Evolutionary conservation across 1,284 basidiomycete species (phyloP).

Genomic region (Cryptococcus sp.): DNA sequence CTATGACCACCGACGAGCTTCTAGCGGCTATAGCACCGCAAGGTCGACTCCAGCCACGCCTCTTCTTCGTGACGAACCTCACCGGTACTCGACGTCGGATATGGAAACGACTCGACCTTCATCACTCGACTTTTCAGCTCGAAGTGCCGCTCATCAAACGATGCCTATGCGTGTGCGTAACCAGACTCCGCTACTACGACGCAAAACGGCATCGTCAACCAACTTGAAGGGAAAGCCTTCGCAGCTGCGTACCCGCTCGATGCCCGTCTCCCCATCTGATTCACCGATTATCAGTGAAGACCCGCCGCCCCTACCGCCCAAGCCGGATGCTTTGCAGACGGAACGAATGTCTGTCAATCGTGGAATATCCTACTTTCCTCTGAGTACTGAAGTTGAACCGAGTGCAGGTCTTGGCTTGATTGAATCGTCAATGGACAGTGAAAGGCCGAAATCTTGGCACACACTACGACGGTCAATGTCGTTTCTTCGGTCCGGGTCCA

Average conservation of each 20-base stretch:
- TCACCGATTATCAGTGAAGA: slow-evolving; percentile 4
- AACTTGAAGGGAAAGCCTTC: background rate
- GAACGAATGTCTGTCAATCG: background rate
- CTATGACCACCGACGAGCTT: background rate
- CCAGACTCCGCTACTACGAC: background rate
- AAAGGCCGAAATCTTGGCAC: background rate
- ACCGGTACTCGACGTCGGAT: background rate
- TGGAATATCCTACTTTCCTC: background rate
- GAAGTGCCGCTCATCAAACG: background rate
- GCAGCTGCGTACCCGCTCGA: background rate
- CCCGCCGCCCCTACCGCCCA: background rate
- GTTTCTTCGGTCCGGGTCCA: background rate
- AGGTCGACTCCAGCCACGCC: background rate
- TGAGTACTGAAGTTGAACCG: background rate
- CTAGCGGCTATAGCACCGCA: background rate
- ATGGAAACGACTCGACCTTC: background rate
- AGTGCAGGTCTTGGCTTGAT: background rate
- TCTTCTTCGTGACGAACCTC: background rate
- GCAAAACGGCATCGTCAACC: background rate
- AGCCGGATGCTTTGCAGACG: background rate
- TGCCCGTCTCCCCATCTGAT: slow-evolving; percentile 9
- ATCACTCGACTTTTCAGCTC: background rate
- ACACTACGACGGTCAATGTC: background rate
- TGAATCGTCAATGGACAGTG: background rate
- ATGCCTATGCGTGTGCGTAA: background rate